Conservation (phyloP, 2,329 filamentous ascomycete genomes). For the Blastomyces silverae region DNA sequence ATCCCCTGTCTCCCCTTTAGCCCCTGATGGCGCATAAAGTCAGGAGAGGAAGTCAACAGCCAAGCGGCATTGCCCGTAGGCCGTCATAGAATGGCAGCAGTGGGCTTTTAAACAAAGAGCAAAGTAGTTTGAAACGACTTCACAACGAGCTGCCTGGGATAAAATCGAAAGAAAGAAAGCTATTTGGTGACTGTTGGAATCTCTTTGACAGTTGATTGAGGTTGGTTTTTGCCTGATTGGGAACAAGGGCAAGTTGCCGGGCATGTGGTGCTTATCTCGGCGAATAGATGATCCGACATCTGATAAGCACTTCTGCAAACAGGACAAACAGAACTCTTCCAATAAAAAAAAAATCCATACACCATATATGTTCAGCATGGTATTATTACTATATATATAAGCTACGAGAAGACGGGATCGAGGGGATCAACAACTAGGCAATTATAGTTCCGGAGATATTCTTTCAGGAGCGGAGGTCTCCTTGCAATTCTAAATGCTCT, state of each 20-base stretch:
- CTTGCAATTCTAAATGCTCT: constrained; percentile 39
- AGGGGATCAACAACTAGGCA: neutral
- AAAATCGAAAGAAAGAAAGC: neutral
- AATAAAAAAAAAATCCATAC: neutral
- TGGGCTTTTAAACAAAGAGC: neutral
- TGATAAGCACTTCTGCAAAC: constrained; percentile 7
- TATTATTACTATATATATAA: too few species aligned
- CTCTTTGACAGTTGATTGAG: neutral
- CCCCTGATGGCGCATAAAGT: neutral
- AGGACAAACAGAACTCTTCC: neutral
- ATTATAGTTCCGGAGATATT: neutral
- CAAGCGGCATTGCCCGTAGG: neutral
- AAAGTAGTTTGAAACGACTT: neutral
- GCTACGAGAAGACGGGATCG: neutral
- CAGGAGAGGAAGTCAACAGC: neutral
- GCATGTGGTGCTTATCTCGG: constrained; percentile 10
- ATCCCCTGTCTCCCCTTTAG: neutral
- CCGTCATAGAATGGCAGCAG: neutral
- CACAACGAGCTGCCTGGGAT: neutral
- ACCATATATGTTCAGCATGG: too few species aligned
- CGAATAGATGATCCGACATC: constrained; percentile 6
- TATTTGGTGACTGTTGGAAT: neutral
- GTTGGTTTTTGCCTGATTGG: neutral
- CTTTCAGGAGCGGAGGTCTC: neutral
- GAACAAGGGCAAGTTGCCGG: neutral